Conservation (phyloP, 495 filamentous ascomycete species). For the Annulohypoxylon nitens region DNA sequence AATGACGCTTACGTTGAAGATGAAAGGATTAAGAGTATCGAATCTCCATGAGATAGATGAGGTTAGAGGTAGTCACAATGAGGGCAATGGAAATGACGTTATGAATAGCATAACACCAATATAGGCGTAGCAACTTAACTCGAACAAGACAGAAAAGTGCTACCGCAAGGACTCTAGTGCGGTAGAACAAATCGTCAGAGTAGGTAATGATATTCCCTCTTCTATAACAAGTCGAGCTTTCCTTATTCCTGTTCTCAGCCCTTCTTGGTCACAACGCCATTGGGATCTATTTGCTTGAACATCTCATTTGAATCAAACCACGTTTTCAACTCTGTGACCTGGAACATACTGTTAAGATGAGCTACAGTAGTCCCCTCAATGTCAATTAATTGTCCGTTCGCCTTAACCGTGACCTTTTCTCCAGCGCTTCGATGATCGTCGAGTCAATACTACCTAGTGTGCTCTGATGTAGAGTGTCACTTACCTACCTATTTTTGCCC, state of each 20-base stretch:
- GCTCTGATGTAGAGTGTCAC: background rate
- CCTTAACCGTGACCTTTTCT: constrained; percentile 8
- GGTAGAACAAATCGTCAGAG: too few relatives aligned
- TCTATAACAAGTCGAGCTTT: background rate
- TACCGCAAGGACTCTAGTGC: too few relatives aligned
- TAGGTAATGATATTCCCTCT: too few relatives aligned
- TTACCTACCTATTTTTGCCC: background rate
- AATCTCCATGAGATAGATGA: too few relatives aligned
- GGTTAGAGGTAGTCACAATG: too few relatives aligned
- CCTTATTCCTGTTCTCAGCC: background rate
- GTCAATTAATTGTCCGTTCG: constrained; percentile 7
- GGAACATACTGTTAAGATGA: background rate
- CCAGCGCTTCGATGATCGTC: background rate
- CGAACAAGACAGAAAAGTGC: too few relatives aligned
- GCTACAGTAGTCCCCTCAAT: constrained; percentile 1
- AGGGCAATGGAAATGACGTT: too few relatives aligned
- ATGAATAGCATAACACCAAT: too few relatives aligned
- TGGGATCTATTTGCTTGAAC: constrained; percentile 8
- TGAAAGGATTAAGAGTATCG: too few relatives aligned
- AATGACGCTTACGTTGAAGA: too few relatives aligned
- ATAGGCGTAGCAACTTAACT: too few relatives aligned
- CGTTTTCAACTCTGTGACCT: constrained; percentile 7
- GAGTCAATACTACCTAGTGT: background rate
- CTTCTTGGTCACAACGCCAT: background rate
- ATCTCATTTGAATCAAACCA: constrained; percentile 16